These are phyloP conservation scores for Verticillium alfalfae DNA, from an alignment of 2,329 filamentous ascomycete genomes.

Conservation along the genomic window DNA sequence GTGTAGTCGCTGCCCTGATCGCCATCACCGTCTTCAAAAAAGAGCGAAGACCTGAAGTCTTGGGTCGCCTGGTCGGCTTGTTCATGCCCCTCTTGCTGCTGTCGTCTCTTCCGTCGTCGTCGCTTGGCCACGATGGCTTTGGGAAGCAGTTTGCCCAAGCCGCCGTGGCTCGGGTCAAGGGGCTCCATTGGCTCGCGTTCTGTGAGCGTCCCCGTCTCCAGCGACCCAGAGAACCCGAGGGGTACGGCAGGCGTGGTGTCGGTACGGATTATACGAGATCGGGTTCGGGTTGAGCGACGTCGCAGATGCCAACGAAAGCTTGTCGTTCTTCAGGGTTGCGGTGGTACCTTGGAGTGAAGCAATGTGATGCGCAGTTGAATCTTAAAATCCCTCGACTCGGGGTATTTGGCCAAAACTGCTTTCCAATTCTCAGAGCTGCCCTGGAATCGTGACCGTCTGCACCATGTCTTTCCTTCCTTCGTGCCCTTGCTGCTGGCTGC, in stretches of 20 bases:
- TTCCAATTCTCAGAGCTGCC: neutral
- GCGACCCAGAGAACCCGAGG: neutral
- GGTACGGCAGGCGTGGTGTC: neutral
- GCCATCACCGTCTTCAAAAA: neutral
- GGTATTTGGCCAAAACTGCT: too few relatives aligned
- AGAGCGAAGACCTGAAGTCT: neutral
- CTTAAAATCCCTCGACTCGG: too few relatives aligned
- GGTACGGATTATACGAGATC: neutral
- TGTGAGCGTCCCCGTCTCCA: neutral
- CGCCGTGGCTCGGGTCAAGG: slow-evolving; percentile 14
- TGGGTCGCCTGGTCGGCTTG: neutral
- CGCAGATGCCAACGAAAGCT: neutral
- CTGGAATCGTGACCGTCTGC: neutral
- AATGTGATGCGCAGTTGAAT: too few relatives aligned
- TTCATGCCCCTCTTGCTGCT: slow-evolving; percentile 31
- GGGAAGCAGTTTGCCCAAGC: slow-evolving; percentile 47
- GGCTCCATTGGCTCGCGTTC: neutral
- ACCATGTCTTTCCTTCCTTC: too few relatives aligned
- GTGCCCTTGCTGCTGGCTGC: too few relatives aligned
- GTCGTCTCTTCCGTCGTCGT: slow-evolving; percentile 34
- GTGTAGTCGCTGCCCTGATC: neutral
- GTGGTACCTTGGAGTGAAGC: too few relatives aligned
- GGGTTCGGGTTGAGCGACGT: neutral
- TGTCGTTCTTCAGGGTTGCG: too few relatives aligned
- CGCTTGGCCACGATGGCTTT: slow-evolving; percentile 45